Conservation (phyloP, 2,329 filamentous ascomycete species). For the Fusarium luffae region DNA sequence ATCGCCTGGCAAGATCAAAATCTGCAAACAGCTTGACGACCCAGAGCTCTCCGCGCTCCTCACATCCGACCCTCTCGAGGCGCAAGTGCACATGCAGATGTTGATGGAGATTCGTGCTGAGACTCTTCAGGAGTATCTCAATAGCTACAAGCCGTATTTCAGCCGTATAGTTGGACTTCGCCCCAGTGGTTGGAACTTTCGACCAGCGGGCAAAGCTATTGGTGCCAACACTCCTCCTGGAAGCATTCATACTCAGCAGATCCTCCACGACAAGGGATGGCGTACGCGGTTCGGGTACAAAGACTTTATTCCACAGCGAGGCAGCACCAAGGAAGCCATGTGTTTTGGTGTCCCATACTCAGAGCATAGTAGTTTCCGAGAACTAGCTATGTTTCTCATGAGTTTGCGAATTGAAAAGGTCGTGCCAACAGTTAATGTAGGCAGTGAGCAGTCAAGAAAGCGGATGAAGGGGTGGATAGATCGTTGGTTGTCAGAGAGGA, state of each 20-base stretch:
- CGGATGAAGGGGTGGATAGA: conserved; percentile 75
- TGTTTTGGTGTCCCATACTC: conserved; percentile 96
- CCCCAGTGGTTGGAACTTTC: conserved; percentile 94
- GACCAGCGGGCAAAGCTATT: conserved; percentile 70
- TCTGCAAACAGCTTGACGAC: conserved; percentile 87
- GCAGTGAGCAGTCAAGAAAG: conserved; percentile 65
- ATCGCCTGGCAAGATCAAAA: conserved; percentile 81
- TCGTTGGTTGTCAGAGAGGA: conserved; percentile 69
- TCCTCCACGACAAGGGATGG: conserved; percentile 75
- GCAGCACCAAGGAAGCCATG: conserved; percentile 82
- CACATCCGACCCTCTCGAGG: conserved; percentile 82
- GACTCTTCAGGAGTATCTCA: conserved; percentile 89
- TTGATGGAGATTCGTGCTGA: conserved; percentile 94
- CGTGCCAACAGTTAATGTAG: conserved; percentile 91
- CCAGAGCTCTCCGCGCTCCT: conserved; percentile 80
- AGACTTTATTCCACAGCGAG: conserved; percentile 83
- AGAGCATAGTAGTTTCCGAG: conserved; percentile 94
- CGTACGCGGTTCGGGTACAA: conserved; percentile 75
- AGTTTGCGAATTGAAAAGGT: conserved; percentile 86
- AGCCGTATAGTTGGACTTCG: conserved; percentile 89
- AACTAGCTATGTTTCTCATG: conserved; percentile 94
- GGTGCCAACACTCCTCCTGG: conserved; percentile 62
- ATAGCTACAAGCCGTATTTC: conserved; percentile 83
- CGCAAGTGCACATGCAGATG: conserved; percentile 98
- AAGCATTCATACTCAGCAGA: conserved; percentile 60